Conservation (phyloP, 1,139 yeast genomes). For the Meyerozyma carpophila region DNA sequence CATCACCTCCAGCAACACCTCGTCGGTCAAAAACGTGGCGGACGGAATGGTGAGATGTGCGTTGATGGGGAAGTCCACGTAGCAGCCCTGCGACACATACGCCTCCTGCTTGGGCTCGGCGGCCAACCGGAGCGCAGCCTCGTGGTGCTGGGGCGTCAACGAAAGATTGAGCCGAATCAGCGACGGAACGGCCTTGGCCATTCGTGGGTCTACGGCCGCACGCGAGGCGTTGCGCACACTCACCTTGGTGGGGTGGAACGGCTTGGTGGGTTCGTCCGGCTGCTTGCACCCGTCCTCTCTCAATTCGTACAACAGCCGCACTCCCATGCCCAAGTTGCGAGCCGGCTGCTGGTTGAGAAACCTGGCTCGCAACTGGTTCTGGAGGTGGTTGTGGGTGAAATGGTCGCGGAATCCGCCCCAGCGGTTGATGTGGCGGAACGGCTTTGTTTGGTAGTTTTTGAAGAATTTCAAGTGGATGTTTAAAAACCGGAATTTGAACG, state of each 20-base stretch:
- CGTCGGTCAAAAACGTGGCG: conserved; percentile 46
- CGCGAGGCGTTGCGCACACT: background rate
- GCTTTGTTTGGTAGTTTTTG: background rate
- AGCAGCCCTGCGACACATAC: conserved; percentile 31
- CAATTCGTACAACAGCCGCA: background rate
- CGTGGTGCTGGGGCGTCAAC: conserved; percentile 32
- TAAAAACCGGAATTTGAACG: background rate
- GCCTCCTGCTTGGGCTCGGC: conserved; percentile 17
- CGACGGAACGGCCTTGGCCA: conserved; percentile 3
- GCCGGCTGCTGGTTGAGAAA: background rate
- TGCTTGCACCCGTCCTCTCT: background rate
- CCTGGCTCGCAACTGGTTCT: background rate
- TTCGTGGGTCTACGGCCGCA: background rate
- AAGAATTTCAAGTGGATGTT: background rate
- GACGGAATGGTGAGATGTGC: conserved; percentile 38
- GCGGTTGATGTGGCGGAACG: background rate
- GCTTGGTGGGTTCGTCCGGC: background rate
- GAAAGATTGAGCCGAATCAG: conserved; percentile 15
- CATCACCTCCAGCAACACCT: conserved; percentile 37
- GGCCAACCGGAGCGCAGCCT: conserved; percentile 33
- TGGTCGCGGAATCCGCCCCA: background rate
- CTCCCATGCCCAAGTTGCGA: conserved; percentile 1
- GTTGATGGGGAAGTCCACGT: conserved; percentile 48
- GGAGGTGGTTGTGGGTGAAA: background rate
- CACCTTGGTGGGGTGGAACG: background rate